Base-by-base conservation (phyloP, 805 yeast genomes). In the Yamadazyma nakazawae region DNA sequence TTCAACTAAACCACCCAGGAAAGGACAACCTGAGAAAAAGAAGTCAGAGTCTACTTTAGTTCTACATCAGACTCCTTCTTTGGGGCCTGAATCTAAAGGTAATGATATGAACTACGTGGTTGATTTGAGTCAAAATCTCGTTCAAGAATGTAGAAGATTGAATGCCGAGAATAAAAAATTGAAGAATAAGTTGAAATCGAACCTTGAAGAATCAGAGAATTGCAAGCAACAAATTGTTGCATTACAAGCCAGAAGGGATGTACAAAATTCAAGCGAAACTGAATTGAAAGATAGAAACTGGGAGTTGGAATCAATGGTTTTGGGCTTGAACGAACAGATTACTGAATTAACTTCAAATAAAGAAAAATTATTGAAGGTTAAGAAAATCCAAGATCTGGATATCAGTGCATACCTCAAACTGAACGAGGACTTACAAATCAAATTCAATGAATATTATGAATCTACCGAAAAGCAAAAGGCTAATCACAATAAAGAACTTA, bases 71-170 rank as follows among this genome's bases (percentile, higher is more conserved):
- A 44, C 64, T 7, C 70, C 71, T n/a, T 57, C 60, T 3, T 53
- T 71, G 45, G 70, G 72, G 9, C 74, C 74, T 1, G 78, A 72
- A 53, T 58, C 71, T 8, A 72, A 70, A 48, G 80, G 81, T 17
- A 80, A 80, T 53, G 87, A 85, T 49, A 80, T 84, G 70, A 80
- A 81, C 58, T 85, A 85, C 58, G 81, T 85, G 13, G 85, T 85
- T 48, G 88, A 86, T 3, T 63, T 86, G 46, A 82, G 88, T 64
- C 92, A 86, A 55, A 84, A 84, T 47, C 66, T 86, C 51, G 71
- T 86, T 14, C 67, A 76, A 37, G 89, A 87, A 61, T 85, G 90
- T 56, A 77, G 91, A 54, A 74, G 84, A 50, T 69, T 86, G 46
- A 84, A 80, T 45, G 82, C 85, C 21, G 88, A 84, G 48, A 82